Evolutionary conservation across 208 protist species (phyloP).

Genomic region (Trypanosoma caninum): DNA sequence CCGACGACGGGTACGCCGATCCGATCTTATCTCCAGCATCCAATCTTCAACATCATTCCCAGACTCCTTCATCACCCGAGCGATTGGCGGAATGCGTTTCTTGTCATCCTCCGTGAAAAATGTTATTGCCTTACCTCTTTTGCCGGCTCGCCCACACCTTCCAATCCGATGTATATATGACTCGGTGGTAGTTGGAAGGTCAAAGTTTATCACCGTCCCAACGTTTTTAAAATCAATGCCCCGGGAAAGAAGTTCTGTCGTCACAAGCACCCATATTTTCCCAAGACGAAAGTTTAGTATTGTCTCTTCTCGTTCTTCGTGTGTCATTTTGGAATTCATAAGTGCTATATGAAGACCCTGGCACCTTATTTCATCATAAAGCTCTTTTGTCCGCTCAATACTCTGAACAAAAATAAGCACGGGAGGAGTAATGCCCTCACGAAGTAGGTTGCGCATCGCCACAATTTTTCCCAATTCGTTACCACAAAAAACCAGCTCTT

Average conservation of each 20-base stretch:
- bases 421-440: conserved; percentile 92
- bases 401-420: conserved; percentile 98
- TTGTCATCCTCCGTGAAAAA: conserved; percentile 96
- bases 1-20: conserved; percentile 44
- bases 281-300: conserved; percentile 95
- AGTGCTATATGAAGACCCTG: conserved; percentile 83
- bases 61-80: conserved; percentile 89
- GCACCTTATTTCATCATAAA: conserved; percentile 95
- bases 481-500: conserved; percentile 94
- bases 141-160: conserved; percentile 87
- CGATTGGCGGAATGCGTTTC: conserved; percentile 86
- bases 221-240: conserved; percentile 98
- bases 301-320: conserved; percentile 89
- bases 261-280: conserved; percentile 96
- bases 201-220: conserved; percentile 97
- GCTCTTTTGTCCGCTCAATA: conserved; percentile 95
- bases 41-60: conserved; percentile 93
- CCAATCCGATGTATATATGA: conserved; percentile 98
- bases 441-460: conserved; percentile 93
- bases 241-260: conserved; percentile 96
- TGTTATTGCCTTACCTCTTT: conserved; percentile 91
- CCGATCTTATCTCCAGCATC: conserved; percentile 91
- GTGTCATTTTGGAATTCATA: conserved; percentile 89
- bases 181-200: conserved; percentile 94
- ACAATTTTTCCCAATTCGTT: conserved; percentile 97